Conservation (phyloP, 371 early-diverging fungal genomes). For the Mucor irregularis region DNA sequence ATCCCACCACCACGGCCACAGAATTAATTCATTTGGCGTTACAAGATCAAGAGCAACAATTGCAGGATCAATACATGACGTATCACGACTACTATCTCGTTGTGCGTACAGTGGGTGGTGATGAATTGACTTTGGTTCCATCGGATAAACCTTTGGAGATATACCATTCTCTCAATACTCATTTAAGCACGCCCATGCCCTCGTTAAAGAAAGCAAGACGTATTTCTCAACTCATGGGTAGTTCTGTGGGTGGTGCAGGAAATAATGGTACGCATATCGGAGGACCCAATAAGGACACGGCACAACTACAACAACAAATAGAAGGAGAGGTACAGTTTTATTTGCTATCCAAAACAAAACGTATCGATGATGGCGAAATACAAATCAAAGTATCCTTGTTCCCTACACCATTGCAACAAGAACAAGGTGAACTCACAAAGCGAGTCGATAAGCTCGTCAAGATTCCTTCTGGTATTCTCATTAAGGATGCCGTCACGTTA, state of each 20-base stretch:
- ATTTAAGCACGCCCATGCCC: constrained; percentile 56
- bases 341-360: constrained; percentile 33
- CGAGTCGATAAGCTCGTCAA: constrained; percentile 44
- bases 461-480: constrained; percentile 29
- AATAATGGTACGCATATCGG: constrained; percentile 38
- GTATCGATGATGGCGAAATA: constrained; percentile 38
- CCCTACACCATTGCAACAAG: constrained; percentile 22
- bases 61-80: constrained; percentile 25
- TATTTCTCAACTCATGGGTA: constrained; percentile 50
- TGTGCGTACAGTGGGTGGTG: constrained; percentile 43
- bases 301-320: too few species aligned
- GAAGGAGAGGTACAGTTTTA: constrained; percentile 42
- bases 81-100: constrained; percentile 44
- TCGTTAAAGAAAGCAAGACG: constrained; percentile 46
- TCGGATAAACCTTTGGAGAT: constrained; percentile 57
- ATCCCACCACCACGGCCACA: constrained; percentile 47
- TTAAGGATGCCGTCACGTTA: constrained; percentile 37
- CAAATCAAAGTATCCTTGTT: constrained; percentile 43
- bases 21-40: constrained; percentile 43
- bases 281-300: constrained; percentile 25
- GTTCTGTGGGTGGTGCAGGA: too few species aligned
- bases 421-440: constrained; percentile 4
- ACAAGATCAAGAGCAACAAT: constrained; percentile 28
- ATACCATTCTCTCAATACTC: constrained; percentile 52
- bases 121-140: constrained; percentile 39